phyloP scores from a whole-genome alignment of 768 basidiomycete genomes.

The Pleurotus djamor region DNA sequence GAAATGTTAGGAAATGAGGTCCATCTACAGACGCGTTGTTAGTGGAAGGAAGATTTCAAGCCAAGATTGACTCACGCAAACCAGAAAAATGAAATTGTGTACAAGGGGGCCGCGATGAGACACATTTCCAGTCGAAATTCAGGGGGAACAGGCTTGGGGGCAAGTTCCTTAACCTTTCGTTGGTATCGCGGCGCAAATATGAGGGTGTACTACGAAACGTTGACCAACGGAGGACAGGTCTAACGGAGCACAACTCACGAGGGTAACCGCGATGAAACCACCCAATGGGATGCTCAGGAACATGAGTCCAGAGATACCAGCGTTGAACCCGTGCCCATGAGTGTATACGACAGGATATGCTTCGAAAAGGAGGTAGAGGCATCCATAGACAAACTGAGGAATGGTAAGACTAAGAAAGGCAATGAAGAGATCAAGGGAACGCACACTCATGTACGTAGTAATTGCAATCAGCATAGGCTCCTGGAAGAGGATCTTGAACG shows the following conservation, averaged over 20 bases:
- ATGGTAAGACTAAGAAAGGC: not conserved
- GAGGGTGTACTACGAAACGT: conserved; percentile 34
- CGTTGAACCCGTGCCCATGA: conserved; percentile 47
- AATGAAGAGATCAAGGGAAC: conserved; percentile 13
- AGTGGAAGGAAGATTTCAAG: not conserved
- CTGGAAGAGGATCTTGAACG: conserved; percentile 59
- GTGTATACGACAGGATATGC: conserved; percentile 62
- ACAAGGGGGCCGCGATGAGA: conserved; percentile 49
- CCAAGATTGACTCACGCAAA: conserved; percentile 41
- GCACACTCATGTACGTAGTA: conserved; percentile 61
- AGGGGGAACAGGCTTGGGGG: conserved; percentile 55
- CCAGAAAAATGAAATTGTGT: conserved; percentile 61
- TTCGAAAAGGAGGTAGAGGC: conserved; percentile 58
- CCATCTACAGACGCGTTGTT: conserved; percentile 38
- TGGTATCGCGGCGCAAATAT: conserved; percentile 51
- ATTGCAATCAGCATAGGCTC: conserved; percentile 68
- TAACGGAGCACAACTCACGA: conserved; percentile 29
- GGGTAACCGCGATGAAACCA: conserved; percentile 35
- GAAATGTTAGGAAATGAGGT: conserved; percentile 52
- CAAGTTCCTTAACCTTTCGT: conserved; percentile 34
- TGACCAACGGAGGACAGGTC: not conserved
- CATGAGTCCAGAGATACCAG: conserved; percentile 55
- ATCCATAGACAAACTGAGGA: conserved; percentile 58
- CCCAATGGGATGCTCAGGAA: conserved; percentile 63
- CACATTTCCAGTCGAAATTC: conserved; percentile 53